A percentile compares a stretch with the other conserved stretches of the same genome.
These are phyloP conservation scores for Parsonsia alboflavescens DNA, from an alignment of 257 asterid genomes.

Conservation along the genomic window DNA sequence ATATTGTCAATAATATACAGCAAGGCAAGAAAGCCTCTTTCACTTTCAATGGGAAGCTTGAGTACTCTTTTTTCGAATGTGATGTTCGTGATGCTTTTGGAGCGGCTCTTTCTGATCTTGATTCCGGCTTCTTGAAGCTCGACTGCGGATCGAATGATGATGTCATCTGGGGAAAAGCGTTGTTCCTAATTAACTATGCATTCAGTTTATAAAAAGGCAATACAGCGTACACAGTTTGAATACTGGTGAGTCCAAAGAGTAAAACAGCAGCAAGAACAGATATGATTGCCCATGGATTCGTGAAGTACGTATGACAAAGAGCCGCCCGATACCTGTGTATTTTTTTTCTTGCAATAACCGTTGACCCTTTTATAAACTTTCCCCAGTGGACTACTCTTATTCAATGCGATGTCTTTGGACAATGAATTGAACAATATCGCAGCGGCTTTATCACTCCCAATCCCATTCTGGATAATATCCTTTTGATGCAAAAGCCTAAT, in stretches of 20 bases:
- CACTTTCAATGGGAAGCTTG: conserved; percentile 45
- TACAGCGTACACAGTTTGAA: conserved; percentile 32
- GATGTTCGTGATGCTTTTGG: conserved; percentile 43
- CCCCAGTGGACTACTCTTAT: conserved; percentile 34
- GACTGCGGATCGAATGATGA: conserved; percentile 47
- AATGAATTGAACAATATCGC: conserved; percentile 50
- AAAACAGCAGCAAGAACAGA: conserved; percentile 46
- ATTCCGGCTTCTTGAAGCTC: conserved; percentile 59
- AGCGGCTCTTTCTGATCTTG: conserved; percentile 24
- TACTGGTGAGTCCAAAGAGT: conserved; percentile 51
- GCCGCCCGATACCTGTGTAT: conserved; percentile 46
- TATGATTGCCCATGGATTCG: conserved; percentile 44
- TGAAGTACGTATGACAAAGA: conserved; percentile 47
- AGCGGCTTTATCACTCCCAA: conserved; percentile 54
- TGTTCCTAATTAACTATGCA: no score
- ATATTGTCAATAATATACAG: no score
- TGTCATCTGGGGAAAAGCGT: conserved; percentile 21
- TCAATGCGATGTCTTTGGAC: conserved; percentile 40
- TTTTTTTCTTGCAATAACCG: conserved; percentile 35
- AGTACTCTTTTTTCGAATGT: conserved; percentile 37
- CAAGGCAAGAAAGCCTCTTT: no score
- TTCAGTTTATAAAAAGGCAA: no score
- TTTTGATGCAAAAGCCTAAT: conserved; percentile 41
- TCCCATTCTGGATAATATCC: conserved; percentile 40
- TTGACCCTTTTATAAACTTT: conserved; percentile 30